Conservation (phyloP, 768 basidiomycete species). For the Rhodotorula taiwanensis region DNA sequence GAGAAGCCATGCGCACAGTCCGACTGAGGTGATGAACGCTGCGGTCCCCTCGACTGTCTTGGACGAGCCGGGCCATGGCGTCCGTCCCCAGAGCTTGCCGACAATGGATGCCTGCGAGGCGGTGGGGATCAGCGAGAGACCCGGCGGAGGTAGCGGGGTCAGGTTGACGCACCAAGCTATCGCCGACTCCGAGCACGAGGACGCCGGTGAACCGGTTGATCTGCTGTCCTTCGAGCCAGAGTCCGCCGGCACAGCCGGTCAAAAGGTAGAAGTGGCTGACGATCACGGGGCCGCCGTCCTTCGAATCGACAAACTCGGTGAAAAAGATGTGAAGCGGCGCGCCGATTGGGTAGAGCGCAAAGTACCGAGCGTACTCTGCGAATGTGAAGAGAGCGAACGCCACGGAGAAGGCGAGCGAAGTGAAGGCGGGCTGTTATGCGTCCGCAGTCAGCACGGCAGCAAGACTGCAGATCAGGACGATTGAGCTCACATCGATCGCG, state of each 20-base stretch:
- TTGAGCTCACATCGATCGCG: slow-evolving; percentile 67
- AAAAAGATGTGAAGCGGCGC: slow-evolving; percentile 89
- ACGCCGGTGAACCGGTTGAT: slow-evolving; percentile 74
- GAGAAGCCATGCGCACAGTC: slow-evolving; percentile 62
- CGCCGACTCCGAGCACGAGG: slow-evolving; percentile 81
- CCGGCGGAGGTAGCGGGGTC: background rate
- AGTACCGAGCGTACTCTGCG: slow-evolving; percentile 95
- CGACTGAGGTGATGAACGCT: slow-evolving; percentile 69
- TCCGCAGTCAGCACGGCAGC: too few relatives aligned
- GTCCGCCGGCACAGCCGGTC: slow-evolving; percentile 83
- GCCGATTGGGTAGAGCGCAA: slow-evolving; percentile 94
- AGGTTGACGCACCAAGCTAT: slow-evolving; percentile 65
- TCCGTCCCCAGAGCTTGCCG: slow-evolving; percentile 71
- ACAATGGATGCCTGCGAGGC: slow-evolving; percentile 73
- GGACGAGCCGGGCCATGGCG: slow-evolving; percentile 74
- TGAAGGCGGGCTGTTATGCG: slow-evolving; percentile 97
- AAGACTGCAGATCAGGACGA: background rate
- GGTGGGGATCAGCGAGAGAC: background rate
- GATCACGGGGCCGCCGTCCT: slow-evolving; percentile 91
- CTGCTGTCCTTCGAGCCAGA: slow-evolving; percentile 88
- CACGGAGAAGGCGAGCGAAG: slow-evolving; percentile 85
- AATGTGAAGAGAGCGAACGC: slow-evolving; percentile 94
- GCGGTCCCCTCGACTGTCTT: slow-evolving; percentile 90
- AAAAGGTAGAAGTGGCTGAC: slow-evolving; percentile 95
- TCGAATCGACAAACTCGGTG: slow-evolving; percentile 92